Evolutionary conservation across 73 alveolate genomes (phyloP).

Genomic region (Tetrahymena malaccensis): DNA sequence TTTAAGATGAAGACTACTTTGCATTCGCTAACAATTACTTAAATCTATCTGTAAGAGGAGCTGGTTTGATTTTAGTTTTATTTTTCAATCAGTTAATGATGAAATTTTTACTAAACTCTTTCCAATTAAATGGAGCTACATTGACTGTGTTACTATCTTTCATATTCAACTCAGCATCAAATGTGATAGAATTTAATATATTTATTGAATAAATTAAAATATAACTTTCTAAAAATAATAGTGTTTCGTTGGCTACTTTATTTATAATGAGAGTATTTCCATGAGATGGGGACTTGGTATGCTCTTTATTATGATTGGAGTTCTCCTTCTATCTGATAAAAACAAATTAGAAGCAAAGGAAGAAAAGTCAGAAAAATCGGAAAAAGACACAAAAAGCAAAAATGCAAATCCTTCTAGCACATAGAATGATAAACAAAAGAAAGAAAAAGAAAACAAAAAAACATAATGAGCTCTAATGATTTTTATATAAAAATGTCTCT

Average conservation of each 20-base stretch:
- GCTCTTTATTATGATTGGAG: neutral
- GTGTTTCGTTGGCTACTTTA: neutral
- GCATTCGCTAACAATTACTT: neutral
- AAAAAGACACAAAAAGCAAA: neutral
- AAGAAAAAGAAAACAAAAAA: neutral
- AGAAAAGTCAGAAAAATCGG: neutral
- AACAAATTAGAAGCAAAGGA: neutral
- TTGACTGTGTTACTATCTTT: neutral
- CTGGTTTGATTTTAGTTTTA: neutral
- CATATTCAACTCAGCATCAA: neutral
- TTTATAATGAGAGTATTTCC: neutral
- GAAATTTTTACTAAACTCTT: neutral
- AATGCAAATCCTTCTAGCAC: neutral
- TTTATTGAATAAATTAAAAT: neutral
- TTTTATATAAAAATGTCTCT: too few species aligned
- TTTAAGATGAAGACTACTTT: neutral
- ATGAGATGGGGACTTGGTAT: neutral
- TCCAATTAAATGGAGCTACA: neutral
- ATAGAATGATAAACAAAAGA: neutral
- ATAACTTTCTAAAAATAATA: neutral
- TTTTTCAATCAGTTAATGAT: neutral
- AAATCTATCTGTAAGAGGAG: neutral
- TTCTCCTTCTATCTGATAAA: neutral
- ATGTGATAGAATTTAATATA: neutral
- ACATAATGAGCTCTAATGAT: neutral